Evolutionary conservation across 1,139 yeast genomes (phyloP), one percentile per base, ranked within the genome.

Genomic region (Suhomyces bolitotheri): DNA sequence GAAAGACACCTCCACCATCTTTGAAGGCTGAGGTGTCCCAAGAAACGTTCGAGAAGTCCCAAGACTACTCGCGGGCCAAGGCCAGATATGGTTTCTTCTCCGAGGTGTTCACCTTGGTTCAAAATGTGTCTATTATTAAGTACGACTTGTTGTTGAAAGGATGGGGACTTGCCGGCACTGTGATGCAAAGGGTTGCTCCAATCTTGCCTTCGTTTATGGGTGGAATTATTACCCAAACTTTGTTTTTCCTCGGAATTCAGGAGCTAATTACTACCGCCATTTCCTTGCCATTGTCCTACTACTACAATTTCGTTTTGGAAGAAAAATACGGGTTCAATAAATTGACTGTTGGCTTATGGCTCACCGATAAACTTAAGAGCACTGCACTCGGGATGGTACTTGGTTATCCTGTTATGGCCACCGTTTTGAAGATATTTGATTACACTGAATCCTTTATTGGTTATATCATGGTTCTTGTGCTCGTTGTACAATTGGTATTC

Each of bases 241-340:
- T 86, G 39, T 66, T 78, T 37, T 86, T 85, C 62, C 54, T 60
- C 26, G 44, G 55, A 20, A 66, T 77, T 31, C 67, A 68, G 12
- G 70, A 73, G 29, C 42, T 77, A 20, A 38, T 78, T 26, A 66
- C 81, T 9, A 67, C 80, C 7, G 32, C 85, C 7, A 41, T 78
- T 29, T 69, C 78, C 6, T 58, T 84, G 42, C 98, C 98, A 3
- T 56, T 79, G 25, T 70, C 80, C 9, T 81, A 85, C 58, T 90
- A 89, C 62, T 68, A 76, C 38, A 83, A 84, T 50, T 92, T 92
- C 66, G 92, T 89, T 10, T 71, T 92, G 50, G 98, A 92, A 63
- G 96, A 90, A 58, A 80, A 80, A 60, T 90, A 73, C 53, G 98
- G 98, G 0, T 92, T 92, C 69, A 92, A 92, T 65, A 92, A 92